Conservation (phyloP, 345 rosid genomes). For the Arabidopsis suecica region DNA sequence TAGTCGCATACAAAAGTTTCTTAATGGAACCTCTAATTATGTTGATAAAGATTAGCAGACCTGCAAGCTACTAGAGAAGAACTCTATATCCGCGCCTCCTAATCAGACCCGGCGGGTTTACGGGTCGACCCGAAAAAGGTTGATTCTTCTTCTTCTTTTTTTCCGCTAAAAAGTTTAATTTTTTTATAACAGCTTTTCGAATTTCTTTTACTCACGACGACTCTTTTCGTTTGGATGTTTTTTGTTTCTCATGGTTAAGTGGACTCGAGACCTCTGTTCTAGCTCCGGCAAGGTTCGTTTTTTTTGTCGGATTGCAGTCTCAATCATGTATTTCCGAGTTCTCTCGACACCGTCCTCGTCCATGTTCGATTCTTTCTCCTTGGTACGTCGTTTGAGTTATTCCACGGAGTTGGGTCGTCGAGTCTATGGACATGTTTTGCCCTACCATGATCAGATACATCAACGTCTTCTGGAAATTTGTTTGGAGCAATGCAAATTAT, state of each 20-base stretch:
- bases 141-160: neutral
- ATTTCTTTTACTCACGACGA: slow-evolving; percentile 25
- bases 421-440: neutral
- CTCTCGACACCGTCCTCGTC: neutral
- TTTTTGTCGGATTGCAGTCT: slow-evolving; percentile 7
- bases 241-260: slow-evolving; percentile 21
- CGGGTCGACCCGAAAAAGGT: slow-evolving; percentile 39
- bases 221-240: slow-evolving; percentile 25
- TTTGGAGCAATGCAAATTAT: slow-evolving; percentile 54
- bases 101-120: slow-evolving; percentile 18
- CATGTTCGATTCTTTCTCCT: slow-evolving; percentile 28
- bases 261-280: slow-evolving; percentile 13
- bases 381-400: slow-evolving; percentile 41
- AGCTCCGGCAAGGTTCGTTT: slow-evolving; percentile 12
- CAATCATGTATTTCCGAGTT: slow-evolving; percentile 34
- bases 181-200: slow-evolving; percentile 1
- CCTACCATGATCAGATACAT: slow-evolving; percentile 32
- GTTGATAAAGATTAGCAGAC: slow-evolving; percentile 17
- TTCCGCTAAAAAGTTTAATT: neutral
- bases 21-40: slow-evolving; percentile 13
- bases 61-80: slow-evolving; percentile 1
- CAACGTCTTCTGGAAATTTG: slow-evolving; percentile 48
- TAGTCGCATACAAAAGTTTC: neutral
- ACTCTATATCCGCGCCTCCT: neutral
- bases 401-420: slow-evolving; percentile 35